Base-by-base conservation (phyloP, 108 stramenopile species). In the Asterionellopsis glacialis region DNA sequence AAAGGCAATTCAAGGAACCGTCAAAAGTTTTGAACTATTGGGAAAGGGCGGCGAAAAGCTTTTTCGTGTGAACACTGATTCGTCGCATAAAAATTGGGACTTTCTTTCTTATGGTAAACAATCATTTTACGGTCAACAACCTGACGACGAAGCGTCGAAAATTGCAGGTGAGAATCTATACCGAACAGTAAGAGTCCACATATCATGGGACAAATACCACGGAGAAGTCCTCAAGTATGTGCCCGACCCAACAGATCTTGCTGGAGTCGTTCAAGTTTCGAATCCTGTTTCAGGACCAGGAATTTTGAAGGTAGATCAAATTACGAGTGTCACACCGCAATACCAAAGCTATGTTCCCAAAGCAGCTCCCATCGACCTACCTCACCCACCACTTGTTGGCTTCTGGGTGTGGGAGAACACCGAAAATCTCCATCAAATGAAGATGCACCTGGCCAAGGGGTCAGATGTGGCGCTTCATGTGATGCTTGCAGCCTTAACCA, bases 391-490 rank as follows among this genome's bases (percentile, higher is more conserved):
- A 22, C 59, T 61, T 13, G 43, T 14, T 22, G 67, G 59, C 9
- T 61, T 43, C 38, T 68, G 67, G 67, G 51, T 61, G 14, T 61
- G 67, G 67, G 67, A 68, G 51, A 25, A 61, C 24, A 68, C 67
- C 11, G 14, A 10, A 11, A 49, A 48, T 61, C 41, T 33, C 16
- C 59, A 68, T 43, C 59, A 54, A 24, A 59, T 68, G 45, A 61
- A 61, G 21, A 52, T 68, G 59, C 59, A 68, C 41, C 24, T 61
- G 40, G 59, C 47, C 49, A 68, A 68, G 67, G 59, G 48, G 1
- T 5, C 41, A 13, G 67, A 68, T 41, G 39, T 68, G 12, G 41
- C 43, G 12, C 38, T 68, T 15, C 67, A 68, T 24, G 59, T 48
- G 14, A 60, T 68, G 6, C 40, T 61, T 19, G 67, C 59, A 12